Evolutionary conservation across 306 rosid genomes (phyloP).

Genomic region (Cercis canadensis): DNA sequence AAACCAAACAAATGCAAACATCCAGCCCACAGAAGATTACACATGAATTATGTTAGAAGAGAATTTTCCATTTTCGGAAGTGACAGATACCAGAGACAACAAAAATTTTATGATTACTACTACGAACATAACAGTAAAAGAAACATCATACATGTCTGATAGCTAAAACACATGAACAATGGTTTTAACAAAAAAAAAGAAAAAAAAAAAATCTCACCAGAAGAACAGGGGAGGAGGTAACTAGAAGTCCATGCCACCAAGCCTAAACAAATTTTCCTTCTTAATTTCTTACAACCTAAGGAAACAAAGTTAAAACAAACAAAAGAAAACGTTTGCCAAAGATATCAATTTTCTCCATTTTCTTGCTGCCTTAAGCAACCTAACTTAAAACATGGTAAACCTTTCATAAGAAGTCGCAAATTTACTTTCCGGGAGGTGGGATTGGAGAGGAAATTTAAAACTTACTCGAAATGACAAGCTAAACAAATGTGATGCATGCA

Average conservation of each 20-base stretch:
- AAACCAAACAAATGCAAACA: conserved; percentile 8
- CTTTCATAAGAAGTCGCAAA: background rate
- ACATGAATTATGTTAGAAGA: background rate
- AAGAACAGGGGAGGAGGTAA: too few relatives aligned
- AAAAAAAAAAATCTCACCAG: too few relatives aligned
- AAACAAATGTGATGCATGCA: background rate
- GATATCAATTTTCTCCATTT: background rate
- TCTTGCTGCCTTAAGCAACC: background rate
- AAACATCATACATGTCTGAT: background rate
- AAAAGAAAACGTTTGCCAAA: background rate
- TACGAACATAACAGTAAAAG: background rate
- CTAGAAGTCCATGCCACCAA: too few relatives aligned
- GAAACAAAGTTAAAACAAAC: background rate
- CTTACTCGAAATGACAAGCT: background rate
- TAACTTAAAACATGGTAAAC: background rate
- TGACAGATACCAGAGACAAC: conserved; percentile 2
- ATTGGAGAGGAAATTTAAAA: background rate
- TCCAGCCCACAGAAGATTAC: background rate
- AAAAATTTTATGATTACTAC: conserved; percentile 4
- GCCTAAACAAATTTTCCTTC: too few relatives aligned
- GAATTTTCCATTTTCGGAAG: conserved; percentile 9
- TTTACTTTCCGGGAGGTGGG: background rate
- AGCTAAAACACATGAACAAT: background rate
- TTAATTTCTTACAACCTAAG: background rate
- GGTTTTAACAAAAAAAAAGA: background rate